Evolutionary conservation across 495 filamentous ascomycete genomes (phyloP).

Genomic region (Amphirosellinia nigrospora): DNA sequence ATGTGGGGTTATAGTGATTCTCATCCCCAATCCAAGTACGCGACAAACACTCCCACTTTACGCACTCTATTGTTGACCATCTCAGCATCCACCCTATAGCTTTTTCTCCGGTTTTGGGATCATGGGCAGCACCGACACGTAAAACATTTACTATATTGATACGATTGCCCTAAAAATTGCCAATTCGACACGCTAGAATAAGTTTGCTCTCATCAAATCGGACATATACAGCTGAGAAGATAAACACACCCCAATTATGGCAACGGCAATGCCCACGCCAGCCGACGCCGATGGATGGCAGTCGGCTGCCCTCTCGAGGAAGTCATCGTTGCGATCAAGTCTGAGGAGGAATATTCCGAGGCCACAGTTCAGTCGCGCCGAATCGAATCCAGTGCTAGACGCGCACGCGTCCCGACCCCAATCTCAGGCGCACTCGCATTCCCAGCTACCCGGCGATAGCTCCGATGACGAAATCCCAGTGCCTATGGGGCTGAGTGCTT

Average conservation of each 20-base stretch:
- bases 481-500: conserved; percentile 79
- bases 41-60: conserved; percentile 31
- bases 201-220: conserved; percentile 19
- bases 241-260: conserved; percentile 36
- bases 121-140: conserved; percentile 44
- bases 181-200: conserved; percentile 35
- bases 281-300: conserved; percentile 39
- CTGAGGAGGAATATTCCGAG: conserved; percentile 45
- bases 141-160: conserved; percentile 39
- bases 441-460: conserved; percentile 59
- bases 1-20: conserved; percentile 13
- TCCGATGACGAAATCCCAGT: conserved; percentile 75
- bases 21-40: not conserved
- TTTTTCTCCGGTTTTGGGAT: conserved; percentile 30
- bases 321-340: conserved; percentile 51
- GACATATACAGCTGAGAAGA: conserved; percentile 24
- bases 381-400: conserved; percentile 43
- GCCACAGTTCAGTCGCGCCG: conserved; percentile 42
- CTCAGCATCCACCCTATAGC: conserved; percentile 4
- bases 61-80: conserved; percentile 32
- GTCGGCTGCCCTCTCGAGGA: conserved; percentile 44
- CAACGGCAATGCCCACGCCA: conserved; percentile 47
- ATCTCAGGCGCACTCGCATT: conserved; percentile 14
- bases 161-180: conserved; percentile 27
- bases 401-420: conserved; percentile 36